These are phyloP conservation scores for Begonia loranthoides DNA, from an alignment of 306 rosid genomes.

Conservation along the genomic window DNA sequence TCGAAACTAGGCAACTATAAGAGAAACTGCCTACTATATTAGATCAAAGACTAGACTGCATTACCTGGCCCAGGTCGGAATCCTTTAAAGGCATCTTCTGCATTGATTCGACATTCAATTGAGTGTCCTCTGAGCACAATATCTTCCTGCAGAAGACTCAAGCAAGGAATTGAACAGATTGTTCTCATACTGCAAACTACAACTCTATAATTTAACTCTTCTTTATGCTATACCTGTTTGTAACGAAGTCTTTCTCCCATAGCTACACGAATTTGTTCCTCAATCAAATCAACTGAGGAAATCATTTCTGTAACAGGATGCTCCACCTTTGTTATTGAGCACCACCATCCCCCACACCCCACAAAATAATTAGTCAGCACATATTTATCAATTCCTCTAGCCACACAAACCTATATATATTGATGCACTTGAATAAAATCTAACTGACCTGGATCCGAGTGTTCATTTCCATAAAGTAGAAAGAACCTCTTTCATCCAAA, in stretches of 20 bases:
- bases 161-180: constrained; percentile 12
- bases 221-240: constrained; percentile 44
- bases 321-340: constrained; percentile 49
- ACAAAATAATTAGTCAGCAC: background rate
- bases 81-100: constrained; percentile 94
- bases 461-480: constrained; percentile 99
- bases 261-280: constrained; percentile 93
- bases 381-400: background rate
- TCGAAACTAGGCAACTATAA: too few species aligned
- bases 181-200: constrained; percentile 3
- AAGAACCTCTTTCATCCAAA: constrained; percentile 97
- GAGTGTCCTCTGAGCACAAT: constrained; percentile 94
- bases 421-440: constrained; percentile 3
- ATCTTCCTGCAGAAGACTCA: constrained; percentile 51
- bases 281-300: constrained; percentile 86
- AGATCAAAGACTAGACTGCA: too few species aligned
- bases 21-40: too few species aligned
- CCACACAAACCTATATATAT: background rate
- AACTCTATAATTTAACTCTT: constrained; percentile 11
- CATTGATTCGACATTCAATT: constrained; percentile 95
- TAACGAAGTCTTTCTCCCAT: constrained; percentile 76
- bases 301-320: constrained; percentile 99
- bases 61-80: constrained; percentile 98
- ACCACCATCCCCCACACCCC: background rate
- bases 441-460: constrained; percentile 85